Evolutionary conservation across 2,329 filamentous ascomycete species (phyloP).

Genomic region (Fusarium redolens): DNA sequence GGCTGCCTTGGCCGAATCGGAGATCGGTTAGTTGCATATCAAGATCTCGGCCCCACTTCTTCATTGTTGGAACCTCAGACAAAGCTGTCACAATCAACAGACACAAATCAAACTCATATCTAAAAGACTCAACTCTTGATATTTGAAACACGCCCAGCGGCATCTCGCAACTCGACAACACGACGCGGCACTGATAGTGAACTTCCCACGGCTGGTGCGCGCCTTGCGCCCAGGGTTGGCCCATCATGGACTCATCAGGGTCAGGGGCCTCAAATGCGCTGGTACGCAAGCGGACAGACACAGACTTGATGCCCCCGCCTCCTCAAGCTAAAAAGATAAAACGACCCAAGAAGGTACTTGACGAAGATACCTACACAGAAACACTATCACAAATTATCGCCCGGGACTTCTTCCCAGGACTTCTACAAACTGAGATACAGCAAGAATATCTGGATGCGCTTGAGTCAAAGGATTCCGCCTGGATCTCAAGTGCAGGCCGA

Average conservation of each 20-base stretch:
- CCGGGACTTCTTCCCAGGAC: constrained; percentile 94
- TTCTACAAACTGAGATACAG: constrained; percentile 86
- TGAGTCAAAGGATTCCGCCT: constrained; percentile 83
- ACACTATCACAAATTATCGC: constrained; percentile 94
- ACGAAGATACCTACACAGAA: constrained; percentile 93
- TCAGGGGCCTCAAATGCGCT: constrained; percentile 65
- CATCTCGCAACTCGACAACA: neutral
- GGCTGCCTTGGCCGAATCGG: neutral
- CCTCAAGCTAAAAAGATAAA: constrained; percentile 90
- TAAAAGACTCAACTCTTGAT: neutral
- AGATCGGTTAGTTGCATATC: constrained; percentile 43
- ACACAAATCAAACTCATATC: neutral
- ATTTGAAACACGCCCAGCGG: neutral
- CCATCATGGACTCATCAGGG: constrained; percentile 51
- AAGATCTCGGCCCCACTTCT: constrained; percentile 26
- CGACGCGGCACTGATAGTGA: neutral
- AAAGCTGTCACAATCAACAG: neutral
- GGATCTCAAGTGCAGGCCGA: constrained; percentile 85
- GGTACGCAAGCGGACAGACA: constrained; percentile 75
- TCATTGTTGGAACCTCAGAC: neutral
- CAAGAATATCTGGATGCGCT: constrained; percentile 93
- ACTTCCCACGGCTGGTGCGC: neutral
- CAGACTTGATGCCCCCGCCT: constrained; percentile 84
- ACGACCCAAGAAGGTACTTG: constrained; percentile 85
- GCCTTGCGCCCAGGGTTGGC: neutral